Evolutionary conservation across 2,329 filamentous ascomycete genomes (phyloP).

Genomic region (Phyllosticta citrichinensis): DNA sequence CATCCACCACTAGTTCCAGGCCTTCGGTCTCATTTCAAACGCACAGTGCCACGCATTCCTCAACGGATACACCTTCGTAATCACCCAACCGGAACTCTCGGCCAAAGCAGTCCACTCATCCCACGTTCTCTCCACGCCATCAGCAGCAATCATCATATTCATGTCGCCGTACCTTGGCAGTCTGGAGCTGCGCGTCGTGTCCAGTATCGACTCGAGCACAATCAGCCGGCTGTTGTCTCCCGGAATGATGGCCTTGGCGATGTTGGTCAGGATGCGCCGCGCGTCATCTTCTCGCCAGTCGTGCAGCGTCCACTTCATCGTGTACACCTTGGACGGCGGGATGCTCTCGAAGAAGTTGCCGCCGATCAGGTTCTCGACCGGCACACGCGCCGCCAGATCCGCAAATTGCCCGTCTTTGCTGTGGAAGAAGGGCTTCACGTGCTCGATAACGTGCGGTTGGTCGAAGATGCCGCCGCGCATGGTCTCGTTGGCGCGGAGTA

Average conservation of each 20-base stretch:
- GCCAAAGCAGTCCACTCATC: conserved; percentile 23
- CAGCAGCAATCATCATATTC: conserved; percentile 31
- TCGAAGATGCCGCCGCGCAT: conserved; percentile 31
- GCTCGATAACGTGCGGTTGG: conserved; percentile 25
- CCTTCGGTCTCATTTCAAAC: conserved; percentile 14
- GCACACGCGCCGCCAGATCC: conserved; percentile 25
- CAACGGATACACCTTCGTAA: conserved; percentile 14
- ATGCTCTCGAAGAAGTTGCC: conserved; percentile 32
- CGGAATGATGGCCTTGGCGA: conserved; percentile 23
- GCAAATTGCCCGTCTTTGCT: conserved; percentile 19
- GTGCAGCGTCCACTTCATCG: conserved; percentile 35
- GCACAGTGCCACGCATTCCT: conserved; percentile 17
- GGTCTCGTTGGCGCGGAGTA: conserved; percentile 22
- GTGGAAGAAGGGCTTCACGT: conserved; percentile 18
- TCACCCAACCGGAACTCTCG: conserved; percentile 20
- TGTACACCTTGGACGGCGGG: conserved; percentile 23
- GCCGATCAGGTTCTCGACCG: conserved; percentile 19
- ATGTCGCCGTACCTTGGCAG: conserved; percentile 32
- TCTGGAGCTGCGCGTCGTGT: conserved; percentile 19
- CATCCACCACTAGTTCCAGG: not conserved
- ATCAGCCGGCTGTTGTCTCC: conserved; percentile 22
- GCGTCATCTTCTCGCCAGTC: conserved; percentile 31
- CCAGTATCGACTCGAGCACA: conserved; percentile 30
- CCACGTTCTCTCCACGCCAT: conserved; percentile 24
- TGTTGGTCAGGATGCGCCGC: conserved; percentile 19